Conservation (phyloP, 2,329 filamentous ascomycete species). For the Didymella sp. region DNA sequence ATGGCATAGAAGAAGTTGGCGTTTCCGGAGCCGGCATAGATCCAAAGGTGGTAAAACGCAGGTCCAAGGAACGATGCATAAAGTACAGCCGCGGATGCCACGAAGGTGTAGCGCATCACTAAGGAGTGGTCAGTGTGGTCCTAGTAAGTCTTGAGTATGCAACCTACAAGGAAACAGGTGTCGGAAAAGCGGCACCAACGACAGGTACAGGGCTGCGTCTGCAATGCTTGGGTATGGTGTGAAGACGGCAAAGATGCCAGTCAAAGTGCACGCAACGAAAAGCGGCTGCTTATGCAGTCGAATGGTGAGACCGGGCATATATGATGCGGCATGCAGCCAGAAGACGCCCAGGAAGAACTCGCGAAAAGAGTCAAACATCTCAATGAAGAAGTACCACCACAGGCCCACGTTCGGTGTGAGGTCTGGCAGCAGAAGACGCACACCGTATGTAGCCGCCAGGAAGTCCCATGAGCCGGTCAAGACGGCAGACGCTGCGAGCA, state of each 20-base stretch:
- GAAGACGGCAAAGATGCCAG: constrained; percentile 92
- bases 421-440: constrained; percentile 88
- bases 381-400: constrained; percentile 99
- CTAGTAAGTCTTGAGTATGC: background rate
- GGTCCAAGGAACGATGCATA: constrained; percentile 91
- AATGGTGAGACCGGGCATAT: constrained; percentile 84
- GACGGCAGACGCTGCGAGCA: constrained; percentile 75
- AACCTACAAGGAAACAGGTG: constrained; percentile 82
- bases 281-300: constrained; percentile 85
- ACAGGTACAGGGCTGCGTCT: constrained; percentile 86
- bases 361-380: constrained; percentile 98
- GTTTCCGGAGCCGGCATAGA: constrained; percentile 96
- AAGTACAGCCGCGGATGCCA: constrained; percentile 80
- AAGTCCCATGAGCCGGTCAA: constrained; percentile 88
- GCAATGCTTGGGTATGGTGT: constrained; percentile 95
- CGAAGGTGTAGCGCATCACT: constrained; percentile 94
- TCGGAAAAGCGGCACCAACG: constrained; percentile 82
- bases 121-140: constrained; percentile 16
- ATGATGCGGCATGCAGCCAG: constrained; percentile 92
- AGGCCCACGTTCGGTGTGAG: constrained; percentile 93
- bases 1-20: constrained; percentile 99
- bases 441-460: constrained; percentile 85
- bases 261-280: constrained; percentile 80
- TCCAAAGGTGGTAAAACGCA: constrained; percentile 96
- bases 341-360: constrained; percentile 98